Percentiles rank a stretch among this genome's conserved stretches.
phyloP scores from a whole-genome alignment of 2,329 filamentous ascomycete species.

The Ophiostoma tasmaniense region DNA sequence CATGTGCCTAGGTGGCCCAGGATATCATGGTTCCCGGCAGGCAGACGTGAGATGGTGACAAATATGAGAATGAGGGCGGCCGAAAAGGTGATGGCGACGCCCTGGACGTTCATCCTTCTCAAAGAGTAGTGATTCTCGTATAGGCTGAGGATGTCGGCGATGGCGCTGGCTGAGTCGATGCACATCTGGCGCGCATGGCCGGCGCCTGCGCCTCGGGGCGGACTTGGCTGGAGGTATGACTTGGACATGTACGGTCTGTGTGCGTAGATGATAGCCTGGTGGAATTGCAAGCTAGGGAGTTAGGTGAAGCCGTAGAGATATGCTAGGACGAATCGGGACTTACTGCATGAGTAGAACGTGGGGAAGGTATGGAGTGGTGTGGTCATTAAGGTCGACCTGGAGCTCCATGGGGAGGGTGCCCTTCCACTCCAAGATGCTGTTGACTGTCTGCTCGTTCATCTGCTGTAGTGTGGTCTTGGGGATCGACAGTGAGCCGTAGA shows the following conservation, averaged over 20 bases:
- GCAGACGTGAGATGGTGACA: constrained; percentile 21
- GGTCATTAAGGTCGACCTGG: constrained; percentile 28
- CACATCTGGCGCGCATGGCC: constrained; percentile 32
- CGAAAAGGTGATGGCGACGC: constrained; percentile 36
- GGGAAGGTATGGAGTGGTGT: constrained; percentile 28
- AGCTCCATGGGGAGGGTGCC: constrained; percentile 28
- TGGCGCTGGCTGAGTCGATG: constrained; percentile 32
- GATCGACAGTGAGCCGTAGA: constrained; percentile 1
- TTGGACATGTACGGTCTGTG: constrained; percentile 34
- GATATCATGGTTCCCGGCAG: background rate
- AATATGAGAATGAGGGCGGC: constrained; percentile 32
- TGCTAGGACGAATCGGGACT: constrained; percentile 2
- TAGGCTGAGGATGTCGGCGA: constrained; percentile 32
- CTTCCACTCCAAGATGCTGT: constrained; percentile 5
- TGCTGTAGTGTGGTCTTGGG: background rate
- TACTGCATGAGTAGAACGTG: constrained; percentile 36
- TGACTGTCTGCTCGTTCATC: background rate
- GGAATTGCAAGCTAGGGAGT: constrained; percentile 20
- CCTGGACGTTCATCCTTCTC: constrained; percentile 35
- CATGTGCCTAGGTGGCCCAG: constrained; percentile 7
- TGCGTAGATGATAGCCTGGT: constrained; percentile 19
- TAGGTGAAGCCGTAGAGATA: background rate
- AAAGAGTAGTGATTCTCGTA: constrained; percentile 36
- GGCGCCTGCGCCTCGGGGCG: constrained; percentile 8
- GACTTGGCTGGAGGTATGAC: background rate